Base-by-base conservation (phyloP, 2,329 filamentous ascomycete genomes). In the Trichoderma endophyticum region DNA sequence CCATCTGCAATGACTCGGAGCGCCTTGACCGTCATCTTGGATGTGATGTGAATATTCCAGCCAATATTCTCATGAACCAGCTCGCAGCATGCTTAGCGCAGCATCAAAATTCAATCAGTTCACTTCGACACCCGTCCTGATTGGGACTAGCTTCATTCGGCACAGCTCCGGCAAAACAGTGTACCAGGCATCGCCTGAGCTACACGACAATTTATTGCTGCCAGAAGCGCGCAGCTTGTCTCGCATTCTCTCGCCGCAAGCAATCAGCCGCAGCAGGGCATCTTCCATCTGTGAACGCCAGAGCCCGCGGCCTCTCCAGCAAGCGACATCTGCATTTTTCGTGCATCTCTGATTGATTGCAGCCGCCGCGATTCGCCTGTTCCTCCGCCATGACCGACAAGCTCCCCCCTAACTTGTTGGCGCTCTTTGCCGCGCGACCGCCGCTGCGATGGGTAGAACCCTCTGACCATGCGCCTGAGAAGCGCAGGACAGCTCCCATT, bases 351-450 rank as follows among this genome's bases (percentile, higher is more conserved):
- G 12, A 43, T 48, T 32, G 34, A 68, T 26, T 54, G 32, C 51
- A 32, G 34, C 26, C 34, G 4, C 60, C 26, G 71, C 67, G 28
- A 48, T 30, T 39, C 21, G 34, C 24, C 54, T n/a, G 69, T 28
- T 34, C 48, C 63, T 51, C n/a, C 66, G 71, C 59, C 74, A 99
- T 98, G 96, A 98, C 96, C 65, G 95, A 98, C 87, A 96, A 97
- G 84, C 92, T 99, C 24, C 95, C 96, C 72, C 93, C 93, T 71
- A 95, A 97, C 81, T 89, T 98, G 73, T 88, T 98, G 78, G 93
- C 93, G 83, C 93, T 98, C 76, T 99, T 99, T 85, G 93, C 95
- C 83, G 93, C 96, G 80, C 93, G 96, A 73, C 96, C 96, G 77
- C 92, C 95, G 73, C 85, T 98, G 80, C 92, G 94, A 82, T 98